These are phyloP conservation scores for Reutealis trisperma DNA, from an alignment of 345 rosid species.

Conservation along the genomic window DNA sequence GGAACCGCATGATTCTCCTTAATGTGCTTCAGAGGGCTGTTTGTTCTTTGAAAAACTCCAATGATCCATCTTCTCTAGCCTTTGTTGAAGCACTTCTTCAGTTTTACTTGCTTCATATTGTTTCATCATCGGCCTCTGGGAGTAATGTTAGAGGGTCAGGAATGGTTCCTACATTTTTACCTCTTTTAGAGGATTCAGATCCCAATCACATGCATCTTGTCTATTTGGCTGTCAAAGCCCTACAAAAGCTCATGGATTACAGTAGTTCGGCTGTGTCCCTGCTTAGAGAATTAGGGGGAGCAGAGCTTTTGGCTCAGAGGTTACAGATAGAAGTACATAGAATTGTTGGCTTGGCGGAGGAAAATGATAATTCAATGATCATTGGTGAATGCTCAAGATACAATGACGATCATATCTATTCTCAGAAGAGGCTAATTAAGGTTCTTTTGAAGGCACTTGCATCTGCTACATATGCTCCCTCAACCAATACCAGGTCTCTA, in stretches of 20 bases:
- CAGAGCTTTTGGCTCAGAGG: conserved; percentile 88
- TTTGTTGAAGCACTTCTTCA: conserved; percentile 96
- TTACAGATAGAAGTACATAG: conserved; percentile 80
- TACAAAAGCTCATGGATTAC: conserved; percentile 94
- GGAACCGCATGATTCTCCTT: conserved; percentile 84
- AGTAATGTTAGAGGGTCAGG: conserved; percentile 93
- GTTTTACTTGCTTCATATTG: conserved; percentile 92
- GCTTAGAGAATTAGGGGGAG: conserved; percentile 90
- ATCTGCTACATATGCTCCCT: conserved; percentile 84
- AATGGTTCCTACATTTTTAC: conserved; percentile 92
- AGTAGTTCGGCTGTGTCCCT: conserved; percentile 86
- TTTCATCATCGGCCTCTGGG: conserved; percentile 93
- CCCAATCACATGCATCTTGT: conserved; percentile 87
- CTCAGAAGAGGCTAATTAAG: conserved; percentile 91
- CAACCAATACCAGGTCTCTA: conserved; percentile 63
- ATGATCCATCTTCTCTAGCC: conserved; percentile 81
- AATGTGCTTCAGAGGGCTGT: conserved; percentile 97
- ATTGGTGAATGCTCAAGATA: conserved; percentile 57
- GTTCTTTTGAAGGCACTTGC: conserved; percentile 94
- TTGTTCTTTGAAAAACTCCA: conserved; percentile 70
- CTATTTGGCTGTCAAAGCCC: conserved; percentile 82
- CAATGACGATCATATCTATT: conserved; percentile 56
- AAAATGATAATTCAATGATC: conserved; percentile 55
- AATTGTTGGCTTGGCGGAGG: conserved; percentile 54
- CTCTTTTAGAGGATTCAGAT: conserved; percentile 85